Conservation (phyloP, 805 yeast genomes). For the Cyberlindnera maclurae region DNA sequence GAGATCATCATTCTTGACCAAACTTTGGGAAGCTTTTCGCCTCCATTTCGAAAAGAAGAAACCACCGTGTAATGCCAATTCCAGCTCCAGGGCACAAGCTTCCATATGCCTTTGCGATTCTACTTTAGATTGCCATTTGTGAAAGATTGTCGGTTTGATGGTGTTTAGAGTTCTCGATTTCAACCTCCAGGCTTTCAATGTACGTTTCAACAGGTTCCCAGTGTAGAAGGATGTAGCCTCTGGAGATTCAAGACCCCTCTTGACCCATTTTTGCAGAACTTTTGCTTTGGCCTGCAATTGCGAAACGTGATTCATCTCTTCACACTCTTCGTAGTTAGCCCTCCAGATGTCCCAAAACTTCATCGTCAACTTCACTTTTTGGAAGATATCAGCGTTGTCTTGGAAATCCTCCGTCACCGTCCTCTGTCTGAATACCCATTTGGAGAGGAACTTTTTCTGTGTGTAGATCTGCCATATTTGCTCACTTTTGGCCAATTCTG, state of each 20-base stretch:
- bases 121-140: conserved; percentile 9
- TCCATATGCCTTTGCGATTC: neutral
- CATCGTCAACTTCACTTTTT: conserved; percentile 8
- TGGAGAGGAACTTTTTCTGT: conserved; percentile 11
- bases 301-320: conserved; percentile 9
- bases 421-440: conserved; percentile 9
- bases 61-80: conserved; percentile 19
- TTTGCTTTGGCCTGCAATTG: conserved; percentile 9
- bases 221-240: conserved; percentile 6
- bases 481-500: conserved; percentile 12
- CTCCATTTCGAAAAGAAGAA: conserved; percentile 22
- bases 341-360: conserved; percentile 19
- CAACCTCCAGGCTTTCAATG: conserved; percentile 13
- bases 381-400: conserved; percentile 17
- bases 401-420: conserved; percentile 13
- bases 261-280: conserved; percentile 14
- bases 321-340: conserved; percentile 7
- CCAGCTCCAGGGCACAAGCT: conserved; percentile 11
- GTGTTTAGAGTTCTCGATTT: neutral
- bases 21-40: neutral
- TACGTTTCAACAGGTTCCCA: neutral
- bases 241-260: conserved; percentile 1
- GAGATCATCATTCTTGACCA: neutral
- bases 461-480: conserved; percentile 14
- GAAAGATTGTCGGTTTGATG: neutral